Evolutionary conservation across 345 rosid species (phyloP), one percentile per base, ranked within the genome.

Genomic region (Lumnitzera racemosa): DNA sequence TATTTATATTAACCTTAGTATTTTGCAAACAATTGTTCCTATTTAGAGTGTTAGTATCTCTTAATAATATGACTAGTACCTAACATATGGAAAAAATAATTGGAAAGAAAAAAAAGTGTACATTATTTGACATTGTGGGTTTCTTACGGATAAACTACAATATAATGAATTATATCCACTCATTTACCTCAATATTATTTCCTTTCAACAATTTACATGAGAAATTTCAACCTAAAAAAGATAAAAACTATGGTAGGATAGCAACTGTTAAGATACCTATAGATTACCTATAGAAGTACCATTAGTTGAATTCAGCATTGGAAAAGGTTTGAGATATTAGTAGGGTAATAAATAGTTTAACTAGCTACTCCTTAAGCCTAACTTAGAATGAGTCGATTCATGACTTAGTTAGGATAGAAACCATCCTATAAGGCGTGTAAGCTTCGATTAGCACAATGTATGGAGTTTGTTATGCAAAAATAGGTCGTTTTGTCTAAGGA

Each of bases 361-460:
- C 58, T 46, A 10, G 47, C n/a, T 47, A 75, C 71, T 16, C 14
- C 53, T 47, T 68, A 83, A 13, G 81, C 51, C 49, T 61, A 47
- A 55, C 49, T 55, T 7, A 74, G 77, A 2, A 55, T 25, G 8
- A 61, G 0, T 0, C 5, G 3, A 46, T 83, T 74, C 4, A 53
- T 57, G 23, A 68, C 67, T 51, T 78, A 82, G 0, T 82, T 62
- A 3, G 82, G 79, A 66, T 81, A 82, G 51, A 78, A 78, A 4
- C 74, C 68, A 53, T 81, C 89, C 68, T 72, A 81, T 51, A 81
- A 83, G 20, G 67, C 1, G 25, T 48, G 51, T 2, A 11, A 4
- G 11, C 11, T 24, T 53, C 83, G 73, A 15, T 74, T 15, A 7
- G 5, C 16, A 47, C 83, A 78, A 12, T 80, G 72, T 47, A 48